Percentiles rank a stretch among this genome's conserved stretches.
These are phyloP conservation scores for Diaporthe australafricana DNA, from an alignment of 2,329 filamentous ascomycete species.

Conservation along the genomic window DNA sequence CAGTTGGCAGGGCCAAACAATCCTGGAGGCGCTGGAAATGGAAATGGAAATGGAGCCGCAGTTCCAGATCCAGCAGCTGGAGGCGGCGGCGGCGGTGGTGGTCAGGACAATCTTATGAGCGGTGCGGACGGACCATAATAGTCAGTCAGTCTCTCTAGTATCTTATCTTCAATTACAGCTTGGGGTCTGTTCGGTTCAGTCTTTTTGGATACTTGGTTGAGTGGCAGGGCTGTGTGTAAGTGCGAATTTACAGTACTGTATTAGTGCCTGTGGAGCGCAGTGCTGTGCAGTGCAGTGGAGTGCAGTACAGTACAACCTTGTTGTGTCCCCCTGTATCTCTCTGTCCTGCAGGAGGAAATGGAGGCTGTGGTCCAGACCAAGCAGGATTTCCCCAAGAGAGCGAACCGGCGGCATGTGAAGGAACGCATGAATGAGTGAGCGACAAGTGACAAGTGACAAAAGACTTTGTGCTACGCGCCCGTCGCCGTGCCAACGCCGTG, in stretches of 20 bases:
- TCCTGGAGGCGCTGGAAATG: too few species aligned
- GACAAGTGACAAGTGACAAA: neutral
- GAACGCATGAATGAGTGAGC: too few species aligned
- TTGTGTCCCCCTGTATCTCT: neutral
- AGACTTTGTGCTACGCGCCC: too few species aligned
- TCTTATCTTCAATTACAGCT: neutral
- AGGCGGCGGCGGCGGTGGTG: neutral
- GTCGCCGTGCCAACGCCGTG: conserved; percentile 20
- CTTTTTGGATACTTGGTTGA: neutral
- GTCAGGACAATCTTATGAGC: neutral
- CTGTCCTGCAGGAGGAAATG: neutral
- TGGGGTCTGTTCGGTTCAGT: neutral
- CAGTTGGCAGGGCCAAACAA: too few species aligned
- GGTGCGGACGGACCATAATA: neutral
- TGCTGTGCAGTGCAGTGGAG: neutral
- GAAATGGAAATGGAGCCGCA: too few species aligned
- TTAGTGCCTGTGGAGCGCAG: neutral
- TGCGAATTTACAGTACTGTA: too few species aligned
- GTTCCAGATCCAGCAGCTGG: too few species aligned
- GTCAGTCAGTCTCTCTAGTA: too few species aligned
- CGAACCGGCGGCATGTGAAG: neutral
- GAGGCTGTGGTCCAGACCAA: neutral
- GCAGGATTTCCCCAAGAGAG: too few species aligned
- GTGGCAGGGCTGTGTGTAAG: too few species aligned
- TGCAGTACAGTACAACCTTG: neutral